Percentiles rank a stretch among this genome's conserved stretches.
phyloP scores from a whole-genome alignment of 2,329 filamentous ascomycete species.

The Claviceps pusilla region DNA sequence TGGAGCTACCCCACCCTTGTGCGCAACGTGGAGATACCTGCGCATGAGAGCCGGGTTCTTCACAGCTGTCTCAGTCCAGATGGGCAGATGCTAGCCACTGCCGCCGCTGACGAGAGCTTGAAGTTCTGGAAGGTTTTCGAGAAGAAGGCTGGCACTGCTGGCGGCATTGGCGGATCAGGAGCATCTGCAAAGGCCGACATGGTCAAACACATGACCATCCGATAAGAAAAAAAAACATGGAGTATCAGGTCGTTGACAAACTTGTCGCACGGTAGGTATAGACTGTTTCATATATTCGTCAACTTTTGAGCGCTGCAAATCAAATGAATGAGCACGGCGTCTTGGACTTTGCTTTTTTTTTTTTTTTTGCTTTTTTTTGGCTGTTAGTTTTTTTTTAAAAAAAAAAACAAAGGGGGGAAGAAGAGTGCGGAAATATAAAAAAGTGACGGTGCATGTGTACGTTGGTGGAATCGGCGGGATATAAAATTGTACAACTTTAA shows the following conservation, averaged over 20 bases:
- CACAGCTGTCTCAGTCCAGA: constrained; percentile 96
- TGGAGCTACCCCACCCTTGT: constrained; percentile 98
- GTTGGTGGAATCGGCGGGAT: not conserved
- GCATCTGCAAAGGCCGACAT: constrained; percentile 67
- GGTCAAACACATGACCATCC: constrained; percentile 91
- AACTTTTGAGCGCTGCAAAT: constrained; percentile 15
- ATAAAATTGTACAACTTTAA: not conserved
- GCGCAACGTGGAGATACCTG: constrained; percentile 94
- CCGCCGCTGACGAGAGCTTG: constrained; percentile 87
- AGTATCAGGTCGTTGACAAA: constrained; percentile 7
- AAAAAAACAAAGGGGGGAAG: not conserved
- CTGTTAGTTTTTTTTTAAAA: no score
- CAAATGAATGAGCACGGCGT: constrained; percentile 33
- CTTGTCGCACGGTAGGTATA: constrained; percentile 31
- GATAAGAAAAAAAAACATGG: constrained; percentile 34
- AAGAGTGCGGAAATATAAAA: not conserved
- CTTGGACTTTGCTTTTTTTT: constrained; percentile 26
- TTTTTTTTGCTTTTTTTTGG: not conserved
- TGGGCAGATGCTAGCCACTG: constrained; percentile 93
- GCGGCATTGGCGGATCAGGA: constrained; percentile 49
- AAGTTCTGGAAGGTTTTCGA: constrained; percentile 99
- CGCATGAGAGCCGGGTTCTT: constrained; percentile 89
- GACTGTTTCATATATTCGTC: constrained; percentile 26
- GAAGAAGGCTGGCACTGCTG: constrained; percentile 73
- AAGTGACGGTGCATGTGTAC: not conserved